Evolutionary conservation across 2,329 filamentous ascomycete genomes (phyloP), one percentile per base, ranked within the genome.

Genomic region (Coniochaeta sp.): DNA sequence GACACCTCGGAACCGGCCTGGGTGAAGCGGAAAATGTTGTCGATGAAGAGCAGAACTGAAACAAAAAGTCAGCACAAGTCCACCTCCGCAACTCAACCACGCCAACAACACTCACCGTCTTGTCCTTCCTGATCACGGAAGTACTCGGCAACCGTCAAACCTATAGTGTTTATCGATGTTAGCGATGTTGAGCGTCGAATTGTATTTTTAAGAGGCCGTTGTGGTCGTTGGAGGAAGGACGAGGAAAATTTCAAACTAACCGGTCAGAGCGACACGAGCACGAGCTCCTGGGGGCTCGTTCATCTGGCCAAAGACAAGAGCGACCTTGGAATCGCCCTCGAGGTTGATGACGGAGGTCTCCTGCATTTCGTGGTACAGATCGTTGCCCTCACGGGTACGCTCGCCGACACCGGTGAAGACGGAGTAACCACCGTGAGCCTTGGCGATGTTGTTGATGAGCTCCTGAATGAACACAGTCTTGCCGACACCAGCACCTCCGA

Each of bases 391-490:
- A 91, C 95, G 95, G 77, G 95, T 99, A 86, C 95, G 93, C 89
- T 99, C 95, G 79, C 95, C 95, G 81, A 99, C 95, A 93, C 95
- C 95, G 77, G 92, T 96, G 89, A 99, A 99, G 78, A 99, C 95
- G 70, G 95, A 99, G 90, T 96, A 99, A 96, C 95, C 95, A 96
- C 95, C 95, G 85, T 99, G 95, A 72, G 95, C 95, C 88, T 98
- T 98, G 82, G 95, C 95, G 77, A 99, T 98, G 89, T 99, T 99
- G 92, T 99, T 99, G 85, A 99, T 99, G 77, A 99, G 84, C 84
- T 99, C 95, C 87, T 99, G 95, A 80, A 99, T 99, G 86, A 98
- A 99, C 78, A 99, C 95, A 78, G 95, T 99, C 90, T 99, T 99
- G 81, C 95, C 95, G 86, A 99, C 95, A 96, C 95, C 95, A 73